Percentiles rank a stretch among this genome's conserved stretches.
Evolutionary conservation across 2,329 filamentous ascomycete species (phyloP).

Genomic region (Colletotrichum somersetense): DNA sequence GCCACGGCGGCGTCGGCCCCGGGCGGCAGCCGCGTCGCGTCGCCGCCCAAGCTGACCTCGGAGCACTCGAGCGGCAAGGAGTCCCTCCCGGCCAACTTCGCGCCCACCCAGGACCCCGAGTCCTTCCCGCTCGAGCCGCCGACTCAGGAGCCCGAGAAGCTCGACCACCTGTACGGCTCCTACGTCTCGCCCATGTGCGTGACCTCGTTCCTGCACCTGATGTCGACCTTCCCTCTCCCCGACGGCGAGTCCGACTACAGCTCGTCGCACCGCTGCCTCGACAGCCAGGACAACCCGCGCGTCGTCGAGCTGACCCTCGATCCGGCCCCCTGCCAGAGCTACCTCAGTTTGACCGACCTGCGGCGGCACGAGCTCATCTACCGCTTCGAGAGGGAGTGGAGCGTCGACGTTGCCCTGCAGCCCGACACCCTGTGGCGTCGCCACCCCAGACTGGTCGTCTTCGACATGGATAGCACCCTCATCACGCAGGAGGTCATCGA

Average conservation of each 20-base stretch:
- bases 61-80: slow-evolving; percentile 54
- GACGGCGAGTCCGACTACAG: slow-evolving; percentile 64
- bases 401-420: slow-evolving; percentile 86
- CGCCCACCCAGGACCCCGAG: slow-evolving; percentile 70
- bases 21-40: slow-evolving; percentile 48
- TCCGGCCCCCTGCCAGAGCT: slow-evolving; percentile 71
- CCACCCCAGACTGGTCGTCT: slow-evolving; percentile 89
- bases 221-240: slow-evolving; percentile 71
- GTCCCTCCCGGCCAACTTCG: slow-evolving; percentile 66
- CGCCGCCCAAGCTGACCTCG: slow-evolving; percentile 50
- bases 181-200: slow-evolving; percentile 75
- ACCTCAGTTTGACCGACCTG: slow-evolving; percentile 76
- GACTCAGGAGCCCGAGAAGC: slow-evolving; percentile 67
- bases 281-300: slow-evolving; percentile 68
- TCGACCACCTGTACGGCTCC: slow-evolving; percentile 75
- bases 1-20: not conserved
- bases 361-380: slow-evolving; percentile 86
- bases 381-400: slow-evolving; percentile 89
- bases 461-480: slow-evolving; percentile 98
- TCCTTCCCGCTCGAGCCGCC: slow-evolving; percentile 72
- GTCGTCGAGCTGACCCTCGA: slow-evolving; percentile 77
- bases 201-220: slow-evolving; percentile 74
- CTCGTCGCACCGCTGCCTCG: slow-evolving; percentile 75
- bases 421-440: slow-evolving; percentile 78
- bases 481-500: slow-evolving; percentile 99